Evolutionary conservation across 2,329 filamentous ascomycete genomes (phyloP).

Genomic region (Periconia macrospinosa): DNA sequence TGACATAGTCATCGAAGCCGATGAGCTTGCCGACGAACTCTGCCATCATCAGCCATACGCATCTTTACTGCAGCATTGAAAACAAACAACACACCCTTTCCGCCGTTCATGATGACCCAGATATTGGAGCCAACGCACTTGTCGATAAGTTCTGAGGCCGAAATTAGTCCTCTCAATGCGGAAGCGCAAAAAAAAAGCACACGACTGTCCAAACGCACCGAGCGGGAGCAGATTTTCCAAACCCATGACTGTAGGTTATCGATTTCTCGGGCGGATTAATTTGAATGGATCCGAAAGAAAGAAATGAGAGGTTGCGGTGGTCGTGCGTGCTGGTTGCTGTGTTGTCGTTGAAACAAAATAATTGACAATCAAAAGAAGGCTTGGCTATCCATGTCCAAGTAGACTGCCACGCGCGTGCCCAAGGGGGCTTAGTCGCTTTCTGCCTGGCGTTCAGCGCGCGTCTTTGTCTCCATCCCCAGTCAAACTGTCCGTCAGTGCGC

Average conservation of each 20-base stretch:
- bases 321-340: neutral
- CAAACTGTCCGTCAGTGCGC: neutral
- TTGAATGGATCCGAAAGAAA: neutral
- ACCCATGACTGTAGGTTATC: constrained; percentile 20
- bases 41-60: constrained; percentile 43
- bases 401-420: constrained; percentile 1
- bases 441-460: neutral
- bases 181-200: neutral
- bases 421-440: constrained; percentile 2
- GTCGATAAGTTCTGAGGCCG: constrained; percentile 83
- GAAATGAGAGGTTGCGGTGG: neutral
- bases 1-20: constrained; percentile 99
- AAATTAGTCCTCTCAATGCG: constrained; percentile 15
- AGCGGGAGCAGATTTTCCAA: constrained; percentile 36
- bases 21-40: constrained; percentile 94
- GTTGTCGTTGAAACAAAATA: neutral
- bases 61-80: neutral
- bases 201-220: constrained; percentile 16
- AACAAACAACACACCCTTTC: constrained; percentile 70
- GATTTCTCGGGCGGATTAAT: neutral
- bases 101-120: constrained; percentile 99
- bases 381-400: neutral
- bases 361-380: neutral
- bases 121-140: constrained; percentile 97
- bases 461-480: no score